These are phyloP conservation scores for Oehlia diaphana DNA, from an alignment of 192 early-diverging fungal genomes.

Conservation along the genomic window DNA sequence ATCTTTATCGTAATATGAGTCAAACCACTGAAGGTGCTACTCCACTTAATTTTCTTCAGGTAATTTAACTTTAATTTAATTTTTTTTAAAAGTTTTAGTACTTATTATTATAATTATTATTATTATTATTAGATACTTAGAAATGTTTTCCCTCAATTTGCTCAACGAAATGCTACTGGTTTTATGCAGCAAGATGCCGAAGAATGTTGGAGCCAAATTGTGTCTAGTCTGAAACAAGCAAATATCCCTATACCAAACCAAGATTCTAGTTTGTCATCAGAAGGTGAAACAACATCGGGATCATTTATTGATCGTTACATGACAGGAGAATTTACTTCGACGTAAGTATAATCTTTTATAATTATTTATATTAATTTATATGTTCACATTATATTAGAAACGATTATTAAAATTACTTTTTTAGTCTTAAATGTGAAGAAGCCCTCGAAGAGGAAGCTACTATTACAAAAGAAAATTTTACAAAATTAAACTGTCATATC, in stretches of 20 bases:
- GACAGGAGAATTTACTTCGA: constrained; percentile 64
- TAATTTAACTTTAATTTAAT: constrained; percentile 3
- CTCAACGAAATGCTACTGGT: constrained; percentile 69
- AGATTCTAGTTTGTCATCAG: constrained; percentile 23
- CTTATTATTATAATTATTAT: background rate
- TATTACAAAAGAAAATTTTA: constrained; percentile 67
- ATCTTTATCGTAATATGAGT: constrained; percentile 72
- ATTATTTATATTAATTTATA: background rate
- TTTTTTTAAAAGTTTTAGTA: background rate
- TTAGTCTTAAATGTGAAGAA: constrained; percentile 75
- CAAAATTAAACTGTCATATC: constrained; percentile 77
- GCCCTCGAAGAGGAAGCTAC: constrained; percentile 70
- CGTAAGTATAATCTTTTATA: constrained; percentile 24
- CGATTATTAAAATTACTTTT: background rate
- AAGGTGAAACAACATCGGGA: background rate
- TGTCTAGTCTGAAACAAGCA: constrained; percentile 69
- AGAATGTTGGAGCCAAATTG: constrained; percentile 92
- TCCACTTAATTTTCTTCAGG: constrained; percentile 79
- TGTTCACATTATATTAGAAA: background rate
- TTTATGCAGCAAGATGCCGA: constrained; percentile 98
- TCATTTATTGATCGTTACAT: constrained; percentile 82
- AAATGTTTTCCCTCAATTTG: constrained; percentile 83
- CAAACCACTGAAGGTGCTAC: constrained; percentile 69
- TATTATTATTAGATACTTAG: constrained; percentile 58
- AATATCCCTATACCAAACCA: constrained; percentile 32